Percentiles rank a stretch among this genome's conserved stretches.
phyloP scores from a whole-genome alignment of 2,329 filamentous ascomycete species.

The Knufia petricola region DNA sequence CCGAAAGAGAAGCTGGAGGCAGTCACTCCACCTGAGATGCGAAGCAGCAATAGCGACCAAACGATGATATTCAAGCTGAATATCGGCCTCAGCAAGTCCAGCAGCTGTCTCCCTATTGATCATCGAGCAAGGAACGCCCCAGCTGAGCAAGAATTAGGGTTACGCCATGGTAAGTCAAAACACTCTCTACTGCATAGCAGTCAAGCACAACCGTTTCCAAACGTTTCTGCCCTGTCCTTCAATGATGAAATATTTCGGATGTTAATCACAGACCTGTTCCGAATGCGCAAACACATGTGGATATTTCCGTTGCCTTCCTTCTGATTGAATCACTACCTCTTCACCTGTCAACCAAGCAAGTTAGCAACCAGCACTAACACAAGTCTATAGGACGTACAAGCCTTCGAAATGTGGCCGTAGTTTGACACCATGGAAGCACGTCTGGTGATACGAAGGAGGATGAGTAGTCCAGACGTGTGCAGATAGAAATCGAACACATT shows the following conservation, averaged over 20 bases:
- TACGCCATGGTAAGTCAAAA: conserved; percentile 21
- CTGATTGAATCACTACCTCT: conserved; percentile 3
- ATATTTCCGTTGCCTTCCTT: conserved; percentile 8
- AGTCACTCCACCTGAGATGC: background rate
- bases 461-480: background rate
- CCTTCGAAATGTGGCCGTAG: conserved; percentile 21
- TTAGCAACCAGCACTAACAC: background rate
- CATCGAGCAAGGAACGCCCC: conserved; percentile 19
- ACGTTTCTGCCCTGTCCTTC: conserved; percentile 13
- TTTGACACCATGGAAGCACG: conserved; percentile 14
- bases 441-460: background rate
- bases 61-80: background rate
- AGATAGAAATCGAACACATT: background rate
- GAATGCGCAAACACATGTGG: conserved; percentile 67
- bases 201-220: background rate
- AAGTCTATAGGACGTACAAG: conserved; percentile 17
- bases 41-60: background rate
- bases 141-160: conserved; percentile 19
- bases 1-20: conserved; percentile 5
- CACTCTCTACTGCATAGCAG: no score
- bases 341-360: background rate
- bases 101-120: conserved; percentile 7
- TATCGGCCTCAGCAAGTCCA: background rate
- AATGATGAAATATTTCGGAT: conserved; percentile 97
- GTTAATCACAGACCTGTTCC: conserved; percentile 73